phyloP scores from a whole-genome alignment of 2,329 filamentous ascomycete species.

The Colletotrichum echinochloae region DNA sequence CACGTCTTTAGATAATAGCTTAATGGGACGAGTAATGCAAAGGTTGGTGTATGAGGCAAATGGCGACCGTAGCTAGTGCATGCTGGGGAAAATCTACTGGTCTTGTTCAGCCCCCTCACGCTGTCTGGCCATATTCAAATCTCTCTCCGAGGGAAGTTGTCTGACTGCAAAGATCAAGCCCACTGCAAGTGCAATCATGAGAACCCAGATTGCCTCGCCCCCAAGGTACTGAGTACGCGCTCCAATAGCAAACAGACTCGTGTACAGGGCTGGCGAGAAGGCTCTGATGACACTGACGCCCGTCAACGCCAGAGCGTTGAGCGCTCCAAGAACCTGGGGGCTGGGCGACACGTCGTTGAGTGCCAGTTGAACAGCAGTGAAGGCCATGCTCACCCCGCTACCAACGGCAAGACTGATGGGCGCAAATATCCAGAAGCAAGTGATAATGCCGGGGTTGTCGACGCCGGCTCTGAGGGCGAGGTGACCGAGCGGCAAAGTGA shows the following conservation, averaged over 20 bases:
- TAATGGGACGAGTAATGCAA: neutral
- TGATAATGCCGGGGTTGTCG: slow-evolving; percentile 49
- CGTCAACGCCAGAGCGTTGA: slow-evolving; percentile 74
- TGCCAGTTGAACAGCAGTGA: slow-evolving; percentile 78
- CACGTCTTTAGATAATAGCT: neutral
- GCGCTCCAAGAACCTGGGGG: slow-evolving; percentile 72
- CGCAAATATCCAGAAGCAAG: slow-evolving; percentile 67
- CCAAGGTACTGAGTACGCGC: slow-evolving; percentile 69
- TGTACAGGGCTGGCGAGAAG: slow-evolving; percentile 73
- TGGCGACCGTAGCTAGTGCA: neutral
- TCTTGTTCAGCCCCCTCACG: neutral
- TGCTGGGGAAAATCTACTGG: neutral
- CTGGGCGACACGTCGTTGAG: slow-evolving; percentile 80
- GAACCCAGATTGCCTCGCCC: slow-evolving; percentile 61
- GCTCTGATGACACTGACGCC: slow-evolving; percentile 71
- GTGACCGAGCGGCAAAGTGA: slow-evolving; percentile 63
- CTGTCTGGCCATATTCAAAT: slow-evolving; percentile 8
- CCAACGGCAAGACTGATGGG: slow-evolving; percentile 61
- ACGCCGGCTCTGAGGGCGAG: slow-evolving; percentile 66
- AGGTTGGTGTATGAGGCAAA: neutral
- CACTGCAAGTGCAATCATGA: neutral
- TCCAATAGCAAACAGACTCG: slow-evolving; percentile 76
- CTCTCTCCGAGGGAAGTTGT: neutral
- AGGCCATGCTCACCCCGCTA: slow-evolving; percentile 74
- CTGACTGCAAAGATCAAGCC: slow-evolving; percentile 18